Percentiles rank a stretch among this genome's conserved stretches.
phyloP scores from a whole-genome alignment of 108 stramenopile genomes.

The Chaetoceros muelleri region DNA sequence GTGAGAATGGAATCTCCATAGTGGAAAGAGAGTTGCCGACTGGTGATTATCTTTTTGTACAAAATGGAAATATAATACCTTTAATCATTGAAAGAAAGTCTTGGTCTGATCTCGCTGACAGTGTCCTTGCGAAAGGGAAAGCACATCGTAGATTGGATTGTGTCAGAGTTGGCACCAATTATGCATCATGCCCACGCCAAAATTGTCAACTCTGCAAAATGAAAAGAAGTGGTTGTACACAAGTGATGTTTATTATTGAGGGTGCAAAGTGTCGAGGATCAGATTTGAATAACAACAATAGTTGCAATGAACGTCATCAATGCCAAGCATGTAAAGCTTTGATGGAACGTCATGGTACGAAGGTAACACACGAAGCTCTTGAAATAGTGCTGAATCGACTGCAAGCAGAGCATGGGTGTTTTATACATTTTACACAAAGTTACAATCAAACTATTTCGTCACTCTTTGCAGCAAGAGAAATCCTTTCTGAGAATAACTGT shows the following conservation, averaged over 20 bases:
- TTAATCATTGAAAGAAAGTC: conserved; percentile 38
- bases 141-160: conserved; percentile 33
- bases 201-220: conserved; percentile 40
- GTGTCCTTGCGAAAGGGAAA: conserved; percentile 24
- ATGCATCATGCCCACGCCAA: conserved; percentile 11
- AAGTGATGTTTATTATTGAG: conserved; percentile 43
- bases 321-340: conserved; percentile 27
- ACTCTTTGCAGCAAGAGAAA: conserved; percentile 11
- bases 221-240: conserved; percentile 36
- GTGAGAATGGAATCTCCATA: conserved; percentile 23
- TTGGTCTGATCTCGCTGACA: conserved; percentile 46
- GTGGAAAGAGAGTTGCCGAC: conserved; percentile 36
- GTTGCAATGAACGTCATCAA: conserved; percentile 14
- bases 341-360: conserved; percentile 20
- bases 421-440: conserved; percentile 30
- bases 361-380: conserved; percentile 22
- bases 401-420: conserved; percentile 32
- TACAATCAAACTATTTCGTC: conserved; percentile 37
- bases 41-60: conserved; percentile 38
- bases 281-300: conserved; percentile 14
- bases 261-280: conserved; percentile 30
- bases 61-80: conserved; percentile 22
- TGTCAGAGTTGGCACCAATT: conserved; percentile 19
- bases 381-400: conserved; percentile 25
- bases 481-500: neutral